Evolutionary conservation across 1,284 basidiomycete species (phyloP).

Genomic region (Naganishia albida): DNA sequence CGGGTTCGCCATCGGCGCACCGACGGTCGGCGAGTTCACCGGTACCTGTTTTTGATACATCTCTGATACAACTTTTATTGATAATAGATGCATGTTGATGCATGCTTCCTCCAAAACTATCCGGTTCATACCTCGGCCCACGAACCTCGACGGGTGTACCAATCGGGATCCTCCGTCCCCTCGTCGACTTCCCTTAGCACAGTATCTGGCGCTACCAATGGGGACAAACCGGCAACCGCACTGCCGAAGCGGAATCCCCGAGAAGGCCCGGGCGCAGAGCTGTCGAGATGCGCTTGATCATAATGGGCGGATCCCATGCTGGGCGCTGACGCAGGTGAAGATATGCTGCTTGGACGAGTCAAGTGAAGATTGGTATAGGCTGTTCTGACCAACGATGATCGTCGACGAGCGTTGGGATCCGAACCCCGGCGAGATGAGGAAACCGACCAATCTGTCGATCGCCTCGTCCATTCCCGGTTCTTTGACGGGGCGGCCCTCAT

Average conservation of each 20-base stretch:
- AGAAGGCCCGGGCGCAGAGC: not conserved
- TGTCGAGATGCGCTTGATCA: slow-evolving; percentile 2
- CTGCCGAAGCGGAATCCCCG: slow-evolving; percentile 12
- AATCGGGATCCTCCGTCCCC: slow-evolving; percentile 1
- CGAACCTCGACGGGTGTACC: slow-evolving; percentile 17
- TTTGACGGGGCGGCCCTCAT: not conserved
- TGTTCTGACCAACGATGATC: slow-evolving; percentile 11
- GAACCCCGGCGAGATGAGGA: slow-evolving; percentile 10
- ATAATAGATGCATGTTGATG: not conserved
- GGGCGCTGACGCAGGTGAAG: not conserved
- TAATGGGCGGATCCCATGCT: not conserved
- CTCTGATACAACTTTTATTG: not conserved
- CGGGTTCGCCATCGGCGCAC: too few relatives aligned
- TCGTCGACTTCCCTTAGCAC: slow-evolving; percentile 11
- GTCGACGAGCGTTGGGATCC: slow-evolving; percentile 12
- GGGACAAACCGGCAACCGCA: not conserved
- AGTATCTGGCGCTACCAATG: not conserved
- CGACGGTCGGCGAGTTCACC: too few relatives aligned
- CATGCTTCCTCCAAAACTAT: too few relatives aligned
- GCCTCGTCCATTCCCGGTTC: slow-evolving; percentile 8
- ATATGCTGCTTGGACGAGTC: not conserved
- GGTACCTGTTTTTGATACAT: not conserved
- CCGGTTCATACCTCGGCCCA: slow-evolving; percentile 9
- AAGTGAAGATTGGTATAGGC: slow-evolving; percentile 1
- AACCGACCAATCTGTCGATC: slow-evolving; percentile 8